Base-by-base conservation (phyloP, 2,329 filamentous ascomycete genomes). In the Scolecobasidium constrictum region DNA sequence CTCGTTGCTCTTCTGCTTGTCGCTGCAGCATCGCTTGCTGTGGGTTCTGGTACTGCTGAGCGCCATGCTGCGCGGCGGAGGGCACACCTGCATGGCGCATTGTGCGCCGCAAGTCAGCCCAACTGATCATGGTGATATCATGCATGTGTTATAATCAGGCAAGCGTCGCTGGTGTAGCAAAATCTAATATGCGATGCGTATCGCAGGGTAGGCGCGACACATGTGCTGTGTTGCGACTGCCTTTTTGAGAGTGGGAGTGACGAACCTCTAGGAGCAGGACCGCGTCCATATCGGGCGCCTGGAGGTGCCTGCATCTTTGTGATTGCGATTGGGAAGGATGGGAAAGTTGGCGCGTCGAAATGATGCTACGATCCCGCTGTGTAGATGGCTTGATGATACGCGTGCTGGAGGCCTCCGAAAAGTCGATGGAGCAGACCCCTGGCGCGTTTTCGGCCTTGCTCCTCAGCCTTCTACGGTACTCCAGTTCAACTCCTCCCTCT, bases 61-160 rank as follows among this genome's bases (percentile, higher is more conserved):
- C 22, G 21, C 15, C 19, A 13, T 20, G 18, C 4, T 36, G 21
- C 17, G 31, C 36, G 23, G 35, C 15, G n/a, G 28, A 21, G n/a
- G 42, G 42, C 26, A 31, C n/a, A n/a, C 42, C 42, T 44, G 23
- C 13, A 52, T 60, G 60, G 53, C 56, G 54, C 53, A 66, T 66
- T 52, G 65, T 66, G 49, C 56, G 56, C 52, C 64, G 62, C 49
- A 71, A 52, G 62, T 69, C 67, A 66, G 64, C 57, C 53, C 60
- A 62, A 40, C 56, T 63, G 56, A 70, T 70, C 62, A 69, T 69
- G 43, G 43, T 48, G 22, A 31, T 9, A 31, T 9, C 9, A 31
- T 31, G 26, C 9, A 31, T 9, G 26, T 31, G 9, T 31, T 7
- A 31, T 7, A 31, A 31, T n/a, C n/a, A 31, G 9, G n/a, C n/a